These are phyloP conservation scores for Xylariaceae sp. DNA, from an alignment of 2,329 filamentous ascomycete species.

Conservation along the genomic window DNA sequence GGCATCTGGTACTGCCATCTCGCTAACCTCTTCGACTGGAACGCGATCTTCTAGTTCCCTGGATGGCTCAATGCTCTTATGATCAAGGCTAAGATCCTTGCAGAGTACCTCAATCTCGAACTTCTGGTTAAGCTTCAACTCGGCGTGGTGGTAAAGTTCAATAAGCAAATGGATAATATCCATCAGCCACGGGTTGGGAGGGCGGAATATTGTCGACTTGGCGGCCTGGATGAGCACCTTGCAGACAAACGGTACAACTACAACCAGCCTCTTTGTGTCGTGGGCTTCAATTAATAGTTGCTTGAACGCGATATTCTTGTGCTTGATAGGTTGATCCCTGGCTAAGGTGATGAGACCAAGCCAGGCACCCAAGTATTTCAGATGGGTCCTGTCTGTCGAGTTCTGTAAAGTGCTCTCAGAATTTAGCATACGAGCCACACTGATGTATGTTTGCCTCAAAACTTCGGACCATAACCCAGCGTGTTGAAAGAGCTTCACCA, in stretches of 20 bases:
- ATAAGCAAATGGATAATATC: constrained; percentile 90
- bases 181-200: constrained; percentile 97
- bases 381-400: constrained; percentile 78
- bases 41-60: constrained; percentile 80
- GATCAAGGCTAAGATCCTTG: constrained; percentile 87
- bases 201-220: constrained; percentile 84
- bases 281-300: constrained; percentile 92
- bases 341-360: constrained; percentile 91
- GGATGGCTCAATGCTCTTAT: constrained; percentile 87
- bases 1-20: constrained; percentile 65
- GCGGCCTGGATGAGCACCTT: constrained; percentile 88
- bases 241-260: constrained; percentile 97
- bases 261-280: constrained; percentile 85
- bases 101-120: constrained; percentile 98
- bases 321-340: constrained; percentile 91
- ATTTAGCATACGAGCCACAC: constrained; percentile 84
- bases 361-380: constrained; percentile 95
- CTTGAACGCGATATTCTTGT: constrained; percentile 96
- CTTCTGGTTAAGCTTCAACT: constrained; percentile 94
- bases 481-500: constrained; percentile 82
- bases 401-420: constrained; percentile 85
- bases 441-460: constrained; percentile 89
- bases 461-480: constrained; percentile 82
- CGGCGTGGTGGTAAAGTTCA: constrained; percentile 90
- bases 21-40: constrained; percentile 62